Percentiles rank a stretch among this genome's conserved stretches.
Evolutionary conservation across 306 rosid species (phyloP).

Genomic region (Senna siamea): DNA sequence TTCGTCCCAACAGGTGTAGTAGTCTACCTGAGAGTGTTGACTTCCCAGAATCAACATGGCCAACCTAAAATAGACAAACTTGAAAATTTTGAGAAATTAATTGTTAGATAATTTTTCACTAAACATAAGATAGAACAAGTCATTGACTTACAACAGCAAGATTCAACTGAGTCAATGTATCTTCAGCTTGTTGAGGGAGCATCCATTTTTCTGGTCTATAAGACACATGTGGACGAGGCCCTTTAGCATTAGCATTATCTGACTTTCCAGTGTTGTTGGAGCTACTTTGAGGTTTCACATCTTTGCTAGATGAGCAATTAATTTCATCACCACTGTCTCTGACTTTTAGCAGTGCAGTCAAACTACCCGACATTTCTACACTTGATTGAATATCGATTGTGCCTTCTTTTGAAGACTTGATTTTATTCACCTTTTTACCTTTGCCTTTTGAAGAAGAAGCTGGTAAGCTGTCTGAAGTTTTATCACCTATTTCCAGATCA

Average conservation of each 20-base stretch:
- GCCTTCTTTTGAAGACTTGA: conserved; percentile 40
- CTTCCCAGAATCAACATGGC: conserved; percentile 99
- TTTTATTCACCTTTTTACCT: conserved; percentile 33
- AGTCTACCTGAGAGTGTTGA: conserved; percentile 96
- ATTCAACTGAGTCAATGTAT: conserved; percentile 82
- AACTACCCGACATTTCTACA: conserved; percentile 48
- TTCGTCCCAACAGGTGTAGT: conserved; percentile 80
- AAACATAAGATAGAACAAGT: conserved; percentile 27
- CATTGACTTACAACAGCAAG: conserved; percentile 78
- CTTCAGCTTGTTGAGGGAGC: conserved; percentile 82
- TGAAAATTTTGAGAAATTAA: conserved; percentile 28
- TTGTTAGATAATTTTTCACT: conserved; percentile 22
- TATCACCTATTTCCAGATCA: conserved; percentile 39
- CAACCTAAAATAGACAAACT: conserved; percentile 73
- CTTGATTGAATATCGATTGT: conserved; percentile 39
- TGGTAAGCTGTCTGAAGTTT: conserved; percentile 41
- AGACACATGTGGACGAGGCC: conserved; percentile 45
- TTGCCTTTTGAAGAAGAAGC: conserved; percentile 35
- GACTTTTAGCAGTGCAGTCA: conserved; percentile 52
- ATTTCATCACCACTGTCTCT: conserved; percentile 45
- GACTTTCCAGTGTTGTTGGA: conserved; percentile 53
- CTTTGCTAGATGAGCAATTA: conserved; percentile 50
- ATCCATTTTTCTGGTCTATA: conserved; percentile 89
- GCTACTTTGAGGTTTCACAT: conserved; percentile 53
- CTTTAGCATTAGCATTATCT: conserved; percentile 48